These are phyloP conservation scores for Tephrocybe sp. DNA, from an alignment of 768 basidiomycete genomes.

Conservation along the genomic window DNA sequence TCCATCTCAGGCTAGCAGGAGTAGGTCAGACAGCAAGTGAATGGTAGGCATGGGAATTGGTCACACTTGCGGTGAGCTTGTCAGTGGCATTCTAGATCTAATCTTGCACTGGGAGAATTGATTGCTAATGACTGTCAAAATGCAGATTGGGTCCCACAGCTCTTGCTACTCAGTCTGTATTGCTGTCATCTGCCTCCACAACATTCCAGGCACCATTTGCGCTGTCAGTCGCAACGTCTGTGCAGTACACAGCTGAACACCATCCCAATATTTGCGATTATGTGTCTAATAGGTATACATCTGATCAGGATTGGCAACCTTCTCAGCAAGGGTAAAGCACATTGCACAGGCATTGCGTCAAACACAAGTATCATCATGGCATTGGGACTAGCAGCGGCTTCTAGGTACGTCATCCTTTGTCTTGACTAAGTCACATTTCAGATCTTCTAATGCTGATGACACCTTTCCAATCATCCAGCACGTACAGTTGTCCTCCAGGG, in stretches of 20 bases:
- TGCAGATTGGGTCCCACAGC: slow-evolving; percentile 74
- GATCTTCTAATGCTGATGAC: no score
- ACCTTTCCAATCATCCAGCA: no score
- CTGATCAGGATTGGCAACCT: slow-evolving; percentile 87
- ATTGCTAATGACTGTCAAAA: neutral
- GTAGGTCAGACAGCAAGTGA: slow-evolving; percentile 86
- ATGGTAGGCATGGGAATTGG: slow-evolving; percentile 97
- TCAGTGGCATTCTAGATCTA: slow-evolving; percentile 23
- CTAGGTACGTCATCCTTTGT: slow-evolving; percentile 62
- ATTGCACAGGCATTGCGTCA: slow-evolving; percentile 70
- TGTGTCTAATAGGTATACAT: no score
- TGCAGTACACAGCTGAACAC: slow-evolving; percentile 56
- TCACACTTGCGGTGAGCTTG: slow-evolving; percentile 57
- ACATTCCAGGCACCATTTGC: slow-evolving; percentile 86
- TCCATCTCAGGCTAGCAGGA: slow-evolving; percentile 80
- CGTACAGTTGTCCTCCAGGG: no score
- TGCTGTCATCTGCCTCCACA: slow-evolving; percentile 72
- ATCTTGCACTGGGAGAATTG: neutral
- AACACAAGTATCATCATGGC: slow-evolving; percentile 66
- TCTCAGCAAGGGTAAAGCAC: slow-evolving; percentile 75
- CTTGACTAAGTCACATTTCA: no score
- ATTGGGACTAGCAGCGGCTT: slow-evolving; percentile 60
- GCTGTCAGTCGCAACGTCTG: slow-evolving; percentile 79
- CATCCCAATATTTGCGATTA: neutral
- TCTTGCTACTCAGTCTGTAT: slow-evolving; percentile 87